phyloP scores from a whole-genome alignment of 352 stramenopile genomes.

The Globisporangium uncinulatum region DNA sequence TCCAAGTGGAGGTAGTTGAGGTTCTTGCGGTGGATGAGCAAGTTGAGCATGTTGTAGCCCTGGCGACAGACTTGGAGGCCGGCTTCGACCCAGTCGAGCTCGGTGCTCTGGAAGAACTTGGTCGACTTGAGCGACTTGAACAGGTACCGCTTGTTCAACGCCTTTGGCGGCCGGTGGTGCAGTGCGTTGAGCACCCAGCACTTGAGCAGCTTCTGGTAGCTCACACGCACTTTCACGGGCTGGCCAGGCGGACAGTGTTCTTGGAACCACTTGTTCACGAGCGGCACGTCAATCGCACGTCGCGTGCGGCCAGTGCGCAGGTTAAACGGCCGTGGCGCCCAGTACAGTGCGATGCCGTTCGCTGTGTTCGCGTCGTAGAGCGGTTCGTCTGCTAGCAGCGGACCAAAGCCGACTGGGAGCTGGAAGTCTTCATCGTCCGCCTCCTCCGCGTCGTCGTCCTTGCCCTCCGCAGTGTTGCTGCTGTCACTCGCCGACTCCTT shows the following conservation, averaged over 20 bases:
- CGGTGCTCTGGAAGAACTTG: slow-evolving; percentile 99
- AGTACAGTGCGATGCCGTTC: slow-evolving; percentile 98
- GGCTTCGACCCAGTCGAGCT: slow-evolving; percentile 99
- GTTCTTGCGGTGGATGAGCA: slow-evolving; percentile 99
- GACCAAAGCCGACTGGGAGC: slow-evolving; percentile 83
- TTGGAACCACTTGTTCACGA: slow-evolving; percentile 99
- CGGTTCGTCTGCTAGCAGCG: slow-evolving; percentile 91
- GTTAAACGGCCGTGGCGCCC: slow-evolving; percentile 97
- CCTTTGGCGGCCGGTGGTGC: slow-evolving; percentile 90
- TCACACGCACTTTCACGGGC: slow-evolving; percentile 98
- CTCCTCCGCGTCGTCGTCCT: slow-evolving; percentile 47
- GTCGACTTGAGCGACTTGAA: slow-evolving; percentile 99
- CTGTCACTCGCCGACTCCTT: too few species aligned
- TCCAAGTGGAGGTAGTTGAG: slow-evolving; percentile 99
- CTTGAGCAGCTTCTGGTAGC: slow-evolving; percentile 99
- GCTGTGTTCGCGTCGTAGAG: slow-evolving; percentile 95
- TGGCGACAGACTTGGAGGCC: slow-evolving; percentile 97
- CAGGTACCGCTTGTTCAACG: slow-evolving; percentile 97
- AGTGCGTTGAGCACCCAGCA: slow-evolving; percentile 99
- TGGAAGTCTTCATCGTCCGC: slow-evolving; percentile 89
- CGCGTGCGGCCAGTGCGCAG: slow-evolving; percentile 93
- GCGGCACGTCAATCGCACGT: slow-evolving; percentile 95
- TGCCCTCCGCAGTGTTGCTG: slow-evolving; percentile 22
- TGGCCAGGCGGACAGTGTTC: slow-evolving; percentile 98
- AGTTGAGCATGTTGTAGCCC: slow-evolving; percentile 99